phyloP scores from a whole-genome alignment of 2,329 filamentous ascomycete genomes.

The Microascus cirrosus region DNA sequence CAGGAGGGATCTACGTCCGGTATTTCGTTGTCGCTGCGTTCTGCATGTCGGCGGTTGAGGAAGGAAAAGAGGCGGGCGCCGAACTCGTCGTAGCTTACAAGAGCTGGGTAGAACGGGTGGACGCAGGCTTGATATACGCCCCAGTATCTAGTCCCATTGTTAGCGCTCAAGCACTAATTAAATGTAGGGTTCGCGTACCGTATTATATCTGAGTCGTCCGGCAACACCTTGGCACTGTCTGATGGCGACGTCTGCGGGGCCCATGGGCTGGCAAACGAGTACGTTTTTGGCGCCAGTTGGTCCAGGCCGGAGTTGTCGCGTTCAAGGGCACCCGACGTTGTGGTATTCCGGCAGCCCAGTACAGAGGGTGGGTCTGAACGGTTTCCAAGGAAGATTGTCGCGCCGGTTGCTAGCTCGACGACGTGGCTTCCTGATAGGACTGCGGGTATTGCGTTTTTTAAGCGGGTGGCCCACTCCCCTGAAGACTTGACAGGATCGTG shows the following conservation, averaged over 20 bases:
- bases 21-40: background rate
- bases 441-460: background rate
- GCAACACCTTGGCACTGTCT: background rate
- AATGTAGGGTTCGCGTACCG: background rate
- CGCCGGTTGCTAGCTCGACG: constrained; percentile 1
- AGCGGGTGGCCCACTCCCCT: background rate
- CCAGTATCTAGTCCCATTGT: constrained; percentile 1
- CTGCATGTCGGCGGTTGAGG: background rate
- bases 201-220: constrained; percentile 1
- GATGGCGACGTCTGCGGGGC: background rate
- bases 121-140: background rate
- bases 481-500: background rate
- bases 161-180: background rate
- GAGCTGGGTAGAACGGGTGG: constrained; percentile 1
- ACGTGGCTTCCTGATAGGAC: background rate
- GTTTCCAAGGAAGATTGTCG: constrained; percentile 1
- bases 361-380: background rate
- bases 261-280: constrained; percentile 1
- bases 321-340: background rate
- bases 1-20: background rate
- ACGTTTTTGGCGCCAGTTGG: constrained; percentile 2
- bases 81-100: background rate
- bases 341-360: background rate
- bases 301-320: background rate
- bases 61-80: background rate